Base-by-base conservation (phyloP, 164 flowering plant genomes). In the Saururus chinensis region DNA sequence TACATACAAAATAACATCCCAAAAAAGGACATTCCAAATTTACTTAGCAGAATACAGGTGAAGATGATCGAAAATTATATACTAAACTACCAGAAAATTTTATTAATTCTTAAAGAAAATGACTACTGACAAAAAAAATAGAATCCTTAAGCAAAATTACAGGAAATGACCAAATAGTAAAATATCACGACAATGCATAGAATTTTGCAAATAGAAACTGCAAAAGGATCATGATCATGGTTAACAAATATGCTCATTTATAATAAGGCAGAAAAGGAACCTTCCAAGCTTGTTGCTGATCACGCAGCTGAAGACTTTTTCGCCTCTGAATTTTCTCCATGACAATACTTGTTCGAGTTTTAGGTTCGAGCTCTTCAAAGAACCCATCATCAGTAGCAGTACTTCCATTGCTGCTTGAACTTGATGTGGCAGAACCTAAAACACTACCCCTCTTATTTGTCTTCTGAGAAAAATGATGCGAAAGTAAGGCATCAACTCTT, bases 281-380 rank as follows among this genome's bases (percentile, higher is more conserved):
- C 97, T 90, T 90, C 99, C 99, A 90, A 57, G 77, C 71, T 60
- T 68, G 77, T 62, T 90, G 98, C 64, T 78, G 88, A 65, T 78
- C 77, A 41, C 73, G 78, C 71, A 93, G 68, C 41, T 80, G 90
- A 75, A 79, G 59, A 72, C 86, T 86, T 75, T 78, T 79, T 45
- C 78, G 72, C 70, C 75, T 68, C 37, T 74, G 65, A 51, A 89
- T 72, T 73, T 81, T 86, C 58, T 86, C 89, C 80, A 74, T 73
- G 21, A 78, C 76, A 64, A 71, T 66, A 73, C 76, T 82, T 70
- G 75, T 79, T 4, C 53, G 60, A 23, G 68, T 61, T 40, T 64
- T 71, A 22, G 84, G 74, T 61, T 82, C 96, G 20, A 80, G 83
- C 63, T 74, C 84, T 75, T 81, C 90, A 81, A 82, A 83, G 40